A percentile compares a stretch with the other conserved stretches of the same genome.
Conservation (phyloP, 2,329 filamentous ascomycete species). For the Aspergillus tamarii region DNA sequence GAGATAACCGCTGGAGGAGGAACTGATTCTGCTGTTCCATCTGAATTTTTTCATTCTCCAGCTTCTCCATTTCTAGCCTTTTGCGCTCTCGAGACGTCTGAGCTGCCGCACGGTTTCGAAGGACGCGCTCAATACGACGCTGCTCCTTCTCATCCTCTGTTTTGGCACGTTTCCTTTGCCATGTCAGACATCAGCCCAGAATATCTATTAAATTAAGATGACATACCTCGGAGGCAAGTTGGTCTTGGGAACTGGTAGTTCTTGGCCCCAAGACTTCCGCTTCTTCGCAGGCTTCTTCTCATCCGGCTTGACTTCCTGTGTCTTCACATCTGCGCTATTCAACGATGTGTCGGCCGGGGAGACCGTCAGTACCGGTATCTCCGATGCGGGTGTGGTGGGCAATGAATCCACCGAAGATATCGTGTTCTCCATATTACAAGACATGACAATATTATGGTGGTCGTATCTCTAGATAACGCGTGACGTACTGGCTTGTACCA, state of each 20-base stretch:
- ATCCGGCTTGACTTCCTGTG: conserved; percentile 42
- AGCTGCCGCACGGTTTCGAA: conserved; percentile 91
- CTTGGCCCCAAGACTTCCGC: conserved; percentile 98
- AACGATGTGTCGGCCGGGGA: conserved; percentile 46
- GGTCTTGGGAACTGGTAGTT: conserved; percentile 94
- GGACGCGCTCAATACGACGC: conserved; percentile 92
- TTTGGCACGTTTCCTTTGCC: conserved; percentile 85
- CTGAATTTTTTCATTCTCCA: conserved; percentile 66
- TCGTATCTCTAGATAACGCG: neutral
- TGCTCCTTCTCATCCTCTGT: conserved; percentile 99
- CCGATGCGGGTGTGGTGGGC: conserved; percentile 34
- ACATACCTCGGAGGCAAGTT: conserved; percentile 84
- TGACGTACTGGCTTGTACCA: neutral
- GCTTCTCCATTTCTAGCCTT: conserved; percentile 82
- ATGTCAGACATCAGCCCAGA: conserved; percentile 14
- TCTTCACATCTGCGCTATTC: conserved; percentile 30
- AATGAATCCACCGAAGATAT: conserved; percentile 38
- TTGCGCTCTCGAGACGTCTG: conserved; percentile 96
- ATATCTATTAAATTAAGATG: too few species aligned
- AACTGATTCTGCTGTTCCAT: conserved; percentile 74
- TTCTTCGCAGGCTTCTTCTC: conserved; percentile 82
- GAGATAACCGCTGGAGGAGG: conserved; percentile 65
- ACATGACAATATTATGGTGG: conserved; percentile 7
- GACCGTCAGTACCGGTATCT: conserved; percentile 43
- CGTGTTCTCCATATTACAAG: conserved; percentile 35